Base-by-base conservation (phyloP, 306 rosid genomes). In the Ziziphus jujuba region DNA sequence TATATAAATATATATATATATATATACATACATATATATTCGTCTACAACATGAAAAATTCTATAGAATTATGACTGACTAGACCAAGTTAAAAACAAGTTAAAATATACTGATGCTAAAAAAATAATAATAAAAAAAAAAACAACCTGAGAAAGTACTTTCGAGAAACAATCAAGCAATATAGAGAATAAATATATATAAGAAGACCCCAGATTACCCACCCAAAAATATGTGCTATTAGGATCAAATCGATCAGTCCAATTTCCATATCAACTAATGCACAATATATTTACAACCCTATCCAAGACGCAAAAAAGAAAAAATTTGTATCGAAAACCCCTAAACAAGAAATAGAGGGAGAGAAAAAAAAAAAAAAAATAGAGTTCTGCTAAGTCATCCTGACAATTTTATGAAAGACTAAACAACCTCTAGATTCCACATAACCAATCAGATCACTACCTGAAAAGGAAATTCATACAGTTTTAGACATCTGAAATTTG, bases 251-350 rank as follows among this genome's bases (percentile, higher is more conserved):
- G 16, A 69, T 63, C 56, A 73, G 56, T 63, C 72, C 70, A 62
- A 80, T 57, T 28, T 77, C 28, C 65, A 61, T 56, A 80, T 75
- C 28, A 73, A 48, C 84, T 76, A 84, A 67, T 70, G 77, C 78
- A 70, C 84, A 74, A 76, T 68, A 82, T 84, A 82, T 82, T 77
- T 84, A 86, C 91, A 86, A 70, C 64, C 88, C 82, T 71, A 63
- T 76, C 69, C 78, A 80, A 71, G 63, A 76, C 57, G 19, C 53
- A 7, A 9, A 40, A 40, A 44, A n/a, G n/a, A 16, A 38, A 19
- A 28, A 59, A 65, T 23, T 34, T 6, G 49, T 65, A 55, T 50
- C 35, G 17, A 72, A n/a, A 54, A 60, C 58, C 72, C 57, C 73
- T 76, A 56, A 69, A 59, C 59, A 51, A 34, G 1, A 11, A 21